Conservation (phyloP, 257 asterid species). For the Anisodus acutangulus region DNA sequence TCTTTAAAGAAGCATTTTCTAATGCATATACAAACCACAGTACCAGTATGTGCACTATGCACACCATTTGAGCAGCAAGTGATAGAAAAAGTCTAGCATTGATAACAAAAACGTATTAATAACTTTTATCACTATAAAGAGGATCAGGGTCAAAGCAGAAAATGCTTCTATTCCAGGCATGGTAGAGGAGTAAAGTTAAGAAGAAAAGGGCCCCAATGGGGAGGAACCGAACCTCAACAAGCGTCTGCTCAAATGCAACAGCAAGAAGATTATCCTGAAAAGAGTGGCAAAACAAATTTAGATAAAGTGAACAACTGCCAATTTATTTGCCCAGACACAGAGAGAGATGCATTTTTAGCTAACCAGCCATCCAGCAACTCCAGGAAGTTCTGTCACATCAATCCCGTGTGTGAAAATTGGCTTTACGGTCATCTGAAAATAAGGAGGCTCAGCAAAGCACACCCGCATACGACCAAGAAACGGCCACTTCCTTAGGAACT, state of each 20-base stretch:
- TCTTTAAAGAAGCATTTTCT: not conserved
- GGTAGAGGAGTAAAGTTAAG: conserved; percentile 7
- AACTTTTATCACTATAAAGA: not conserved
- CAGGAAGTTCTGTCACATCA: conserved; percentile 97
- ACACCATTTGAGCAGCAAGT: not conserved
- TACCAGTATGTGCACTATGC: conserved; percentile 18
- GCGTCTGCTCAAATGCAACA: conserved; percentile 90
- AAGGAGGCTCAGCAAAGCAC: conserved; percentile 94
- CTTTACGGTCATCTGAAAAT: conserved; percentile 94
- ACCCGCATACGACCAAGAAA: conserved; percentile 85
- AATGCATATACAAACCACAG: not conserved
- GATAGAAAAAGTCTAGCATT: not conserved
- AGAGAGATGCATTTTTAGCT: conserved; percentile 37
- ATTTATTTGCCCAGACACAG: not conserved
- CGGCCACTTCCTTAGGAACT: conserved; percentile 81
- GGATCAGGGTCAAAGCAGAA: not conserved
- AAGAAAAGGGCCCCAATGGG: not conserved
- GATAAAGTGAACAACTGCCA: not conserved
- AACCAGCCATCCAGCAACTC: conserved; percentile 98
- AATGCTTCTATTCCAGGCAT: not conserved
- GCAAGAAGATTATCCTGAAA: conserved; percentile 89
- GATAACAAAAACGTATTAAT: not conserved
- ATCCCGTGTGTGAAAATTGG: conserved; percentile 88
- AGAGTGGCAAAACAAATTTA: conserved; percentile 17
- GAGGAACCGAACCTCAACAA: conserved; percentile 70